These are phyloP conservation scores for Chalciporus piperatoides DNA, from an alignment of 1,284 basidiomycete species.

Conservation along the genomic window DNA sequence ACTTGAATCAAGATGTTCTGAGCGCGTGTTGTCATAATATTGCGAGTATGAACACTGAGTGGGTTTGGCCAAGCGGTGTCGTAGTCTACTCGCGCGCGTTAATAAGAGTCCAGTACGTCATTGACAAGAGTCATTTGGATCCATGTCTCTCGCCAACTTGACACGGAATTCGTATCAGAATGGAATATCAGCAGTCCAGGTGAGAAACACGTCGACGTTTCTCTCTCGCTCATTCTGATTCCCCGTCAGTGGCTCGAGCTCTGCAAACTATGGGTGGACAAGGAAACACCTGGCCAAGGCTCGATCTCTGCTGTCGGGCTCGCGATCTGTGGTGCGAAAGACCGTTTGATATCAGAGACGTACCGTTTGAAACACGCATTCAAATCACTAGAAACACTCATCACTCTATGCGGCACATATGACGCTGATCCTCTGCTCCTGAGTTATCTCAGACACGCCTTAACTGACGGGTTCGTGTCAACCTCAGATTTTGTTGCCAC, in stretches of 20 bases:
- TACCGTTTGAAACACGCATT: neutral
- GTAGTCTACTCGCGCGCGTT: too few species aligned
- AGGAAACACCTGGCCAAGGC: conserved; percentile 38
- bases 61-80: too few species aligned
- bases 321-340: conserved; percentile 46
- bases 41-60: too few species aligned
- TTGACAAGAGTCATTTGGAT: conserved; percentile 59
- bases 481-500: conserved; percentile 56
- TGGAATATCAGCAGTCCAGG: conserved; percentile 59
- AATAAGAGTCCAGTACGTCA: conserved; percentile 34
- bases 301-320: conserved; percentile 31
- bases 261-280: conserved; percentile 56
- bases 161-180: conserved; percentile 70
- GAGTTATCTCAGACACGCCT: conserved; percentile 57
- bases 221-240: conserved; percentile 3
- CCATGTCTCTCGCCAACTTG: conserved; percentile 63
- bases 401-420: conserved; percentile 60
- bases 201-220: conserved; percentile 27
- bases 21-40: too few species aligned
- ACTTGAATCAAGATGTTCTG: too few species aligned
- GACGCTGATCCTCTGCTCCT: conserved; percentile 60
- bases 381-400: conserved; percentile 53
- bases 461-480: conserved; percentile 54
- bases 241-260: conserved; percentile 56
- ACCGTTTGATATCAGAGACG: neutral